phyloP scores from a whole-genome alignment of 257 asterid genomes.

The Fraxinus cuspidata region DNA sequence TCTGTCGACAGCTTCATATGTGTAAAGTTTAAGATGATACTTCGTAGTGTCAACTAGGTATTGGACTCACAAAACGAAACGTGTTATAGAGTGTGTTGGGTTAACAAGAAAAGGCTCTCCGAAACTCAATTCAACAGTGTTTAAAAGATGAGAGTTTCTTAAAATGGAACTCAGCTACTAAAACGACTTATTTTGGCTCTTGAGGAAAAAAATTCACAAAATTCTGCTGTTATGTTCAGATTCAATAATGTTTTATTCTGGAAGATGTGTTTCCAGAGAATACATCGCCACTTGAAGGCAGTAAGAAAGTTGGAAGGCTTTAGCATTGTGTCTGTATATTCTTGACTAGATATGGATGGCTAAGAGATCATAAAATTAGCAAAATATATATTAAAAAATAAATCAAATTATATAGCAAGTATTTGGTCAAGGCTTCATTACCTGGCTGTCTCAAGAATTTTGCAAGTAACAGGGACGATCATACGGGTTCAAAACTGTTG shows the following conservation, averaged over 20 bases:
- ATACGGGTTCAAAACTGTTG: not conserved
- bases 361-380: not conserved
- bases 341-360: not conserved
- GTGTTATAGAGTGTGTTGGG: not conserved
- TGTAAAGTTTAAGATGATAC: too few relatives aligned
- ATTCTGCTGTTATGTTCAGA: not conserved
- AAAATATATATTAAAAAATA: too few relatives aligned
- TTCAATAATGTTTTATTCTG: too few relatives aligned
- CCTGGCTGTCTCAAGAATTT: not conserved
- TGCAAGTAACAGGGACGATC: not conserved
- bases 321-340: not conserved
- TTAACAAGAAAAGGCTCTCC: not conserved
- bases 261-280: not conserved
- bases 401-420: not conserved
- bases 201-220: not conserved
- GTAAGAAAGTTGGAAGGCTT: not conserved
- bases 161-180: not conserved
- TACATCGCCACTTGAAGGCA: not conserved
- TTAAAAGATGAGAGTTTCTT: too few relatives aligned
- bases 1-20: too few relatives aligned
- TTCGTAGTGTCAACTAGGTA: too few relatives aligned
- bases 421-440: not conserved
- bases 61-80: not conserved
- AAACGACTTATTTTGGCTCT: not conserved
- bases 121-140: not conserved